These are phyloP conservation scores for Elsinoe necatrix DNA, from an alignment of 2,329 filamentous ascomycete species.

Conservation along the genomic window DNA sequence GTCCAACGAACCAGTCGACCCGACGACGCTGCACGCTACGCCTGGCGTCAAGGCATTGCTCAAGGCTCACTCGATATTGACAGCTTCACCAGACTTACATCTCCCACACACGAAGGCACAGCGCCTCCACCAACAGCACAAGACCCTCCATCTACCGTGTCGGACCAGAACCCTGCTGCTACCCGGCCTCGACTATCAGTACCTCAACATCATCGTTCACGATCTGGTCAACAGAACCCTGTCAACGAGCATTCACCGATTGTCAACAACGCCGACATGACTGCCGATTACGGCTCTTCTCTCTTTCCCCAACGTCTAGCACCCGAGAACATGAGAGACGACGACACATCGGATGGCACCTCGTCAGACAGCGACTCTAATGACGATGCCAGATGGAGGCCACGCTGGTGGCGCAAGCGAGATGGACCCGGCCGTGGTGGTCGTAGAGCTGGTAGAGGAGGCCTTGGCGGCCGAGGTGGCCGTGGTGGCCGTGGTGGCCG, in stretches of 20 bases:
- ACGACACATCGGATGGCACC: background rate
- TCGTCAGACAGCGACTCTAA: background rate
- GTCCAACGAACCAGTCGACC: background rate
- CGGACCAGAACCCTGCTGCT: background rate
- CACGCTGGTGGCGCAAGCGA: constrained; percentile 5
- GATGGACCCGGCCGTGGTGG: background rate
- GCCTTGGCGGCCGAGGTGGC: background rate
- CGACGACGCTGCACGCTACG: constrained; percentile 9
- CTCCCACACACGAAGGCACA: constrained; percentile 2
- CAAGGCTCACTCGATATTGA: constrained; percentile 7
- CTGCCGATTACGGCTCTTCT: background rate
- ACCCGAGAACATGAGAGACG: background rate
- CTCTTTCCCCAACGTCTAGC: background rate
- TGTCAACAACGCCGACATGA: background rate
- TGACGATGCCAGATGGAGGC: background rate
- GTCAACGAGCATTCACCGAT: constrained; percentile 1
- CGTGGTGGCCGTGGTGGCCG: constrained; percentile 1
- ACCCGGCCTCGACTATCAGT: background rate
- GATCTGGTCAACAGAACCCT: background rate
- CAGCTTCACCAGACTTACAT: background rate
- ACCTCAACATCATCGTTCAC: background rate
- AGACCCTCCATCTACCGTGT: background rate
- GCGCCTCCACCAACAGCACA: background rate
- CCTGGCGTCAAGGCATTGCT: constrained; percentile 14
- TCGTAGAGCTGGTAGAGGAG: background rate